Evolutionary conservation across 164 flowering plant genomes (phyloP).

Genomic region (Kingdonia uniflora): DNA sequence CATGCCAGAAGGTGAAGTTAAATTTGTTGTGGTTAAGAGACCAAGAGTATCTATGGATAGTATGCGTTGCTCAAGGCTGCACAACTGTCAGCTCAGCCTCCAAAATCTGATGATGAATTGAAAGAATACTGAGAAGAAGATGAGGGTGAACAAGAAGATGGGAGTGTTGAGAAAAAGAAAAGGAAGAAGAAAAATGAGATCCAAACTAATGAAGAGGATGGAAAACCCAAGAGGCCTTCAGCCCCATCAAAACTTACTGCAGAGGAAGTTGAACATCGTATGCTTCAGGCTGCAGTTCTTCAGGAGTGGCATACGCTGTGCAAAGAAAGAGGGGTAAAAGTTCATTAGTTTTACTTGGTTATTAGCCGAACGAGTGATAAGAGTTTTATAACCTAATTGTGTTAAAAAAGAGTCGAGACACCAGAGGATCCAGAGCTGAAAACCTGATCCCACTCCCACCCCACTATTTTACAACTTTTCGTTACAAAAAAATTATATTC

Average conservation of each 20-base stretch:
- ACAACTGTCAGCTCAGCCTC: conserved; percentile 49
- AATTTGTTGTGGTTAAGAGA: conserved; percentile 71
- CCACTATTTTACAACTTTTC: too few relatives aligned
- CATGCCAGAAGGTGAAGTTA: conserved; percentile 96
- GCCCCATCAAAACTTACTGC: too few relatives aligned
- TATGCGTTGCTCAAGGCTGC: conserved; percentile 85
- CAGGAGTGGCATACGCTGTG: conserved; percentile 92
- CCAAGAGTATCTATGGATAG: conserved; percentile 80
- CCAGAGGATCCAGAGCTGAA: too few relatives aligned
- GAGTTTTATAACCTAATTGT: too few relatives aligned
- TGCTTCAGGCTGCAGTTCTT: conserved; percentile 87
- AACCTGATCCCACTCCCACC: too few relatives aligned
- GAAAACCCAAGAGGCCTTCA: too few relatives aligned
- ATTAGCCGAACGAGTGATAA: too few relatives aligned
- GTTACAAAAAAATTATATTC: too few relatives aligned
- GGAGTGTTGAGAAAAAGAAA: conserved; percentile 22
- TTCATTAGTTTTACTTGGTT: conserved; percentile 11
- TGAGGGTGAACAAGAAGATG: conserved; percentile 26
- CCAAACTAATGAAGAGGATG: conserved; percentile 32
- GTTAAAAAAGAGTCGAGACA: too few relatives aligned
- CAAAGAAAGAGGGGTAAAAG: conserved; percentile 55
- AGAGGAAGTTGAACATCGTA: conserved; percentile 78
- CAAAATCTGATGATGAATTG: conserved; percentile 36
- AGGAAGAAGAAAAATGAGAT: conserved; percentile 20
- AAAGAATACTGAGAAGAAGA: conserved; percentile 9